A percentile compares a stretch with the other conserved stretches of the same genome.
phyloP scores from a whole-genome alignment of 371 early-diverging fungal species.

The Coemansia sp. region DNA sequence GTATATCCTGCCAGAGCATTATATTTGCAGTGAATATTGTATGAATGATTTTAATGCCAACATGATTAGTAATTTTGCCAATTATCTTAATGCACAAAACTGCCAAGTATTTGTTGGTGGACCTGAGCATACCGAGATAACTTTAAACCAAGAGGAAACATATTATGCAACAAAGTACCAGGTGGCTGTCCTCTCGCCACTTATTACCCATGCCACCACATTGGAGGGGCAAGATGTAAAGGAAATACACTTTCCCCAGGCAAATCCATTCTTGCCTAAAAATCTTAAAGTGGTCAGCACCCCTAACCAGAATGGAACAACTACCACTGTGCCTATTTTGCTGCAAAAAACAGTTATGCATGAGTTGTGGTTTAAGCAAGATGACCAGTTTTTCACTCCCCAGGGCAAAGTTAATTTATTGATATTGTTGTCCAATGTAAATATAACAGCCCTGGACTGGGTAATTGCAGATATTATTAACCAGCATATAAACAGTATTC shows the following conservation, averaged over 20 bases:
- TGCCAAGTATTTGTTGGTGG: slow-evolving; percentile 56
- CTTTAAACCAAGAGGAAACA: slow-evolving; percentile 55
- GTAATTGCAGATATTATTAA: neutral
- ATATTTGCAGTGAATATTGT: slow-evolving; percentile 53
- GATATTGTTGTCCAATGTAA: neutral
- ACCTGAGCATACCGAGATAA: slow-evolving; percentile 18
- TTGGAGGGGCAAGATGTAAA: neutral
- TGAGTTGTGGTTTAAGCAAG: slow-evolving; percentile 4
- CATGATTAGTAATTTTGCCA: slow-evolving; percentile 60
- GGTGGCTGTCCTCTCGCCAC: neutral
- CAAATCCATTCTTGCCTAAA: slow-evolving; percentile 2
- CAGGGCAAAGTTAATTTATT: neutral
- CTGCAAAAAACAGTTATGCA: neutral
- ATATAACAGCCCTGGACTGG: neutral
- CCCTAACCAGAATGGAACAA: neutral
- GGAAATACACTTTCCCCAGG: neutral
- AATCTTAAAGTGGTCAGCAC: neutral
- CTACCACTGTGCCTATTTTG: neutral
- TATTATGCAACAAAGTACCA: slow-evolving; percentile 60
- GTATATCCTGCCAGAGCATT: slow-evolving; percentile 61
- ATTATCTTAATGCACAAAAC: slow-evolving; percentile 63
- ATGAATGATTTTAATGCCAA: slow-evolving; percentile 54
- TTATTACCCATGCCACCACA: neutral
- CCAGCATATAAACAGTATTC: neutral
- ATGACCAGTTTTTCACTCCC: slow-evolving; percentile 1